Base-by-base conservation (phyloP, 768 basidiomycete genomes). In the Leccinum variicolor region DNA sequence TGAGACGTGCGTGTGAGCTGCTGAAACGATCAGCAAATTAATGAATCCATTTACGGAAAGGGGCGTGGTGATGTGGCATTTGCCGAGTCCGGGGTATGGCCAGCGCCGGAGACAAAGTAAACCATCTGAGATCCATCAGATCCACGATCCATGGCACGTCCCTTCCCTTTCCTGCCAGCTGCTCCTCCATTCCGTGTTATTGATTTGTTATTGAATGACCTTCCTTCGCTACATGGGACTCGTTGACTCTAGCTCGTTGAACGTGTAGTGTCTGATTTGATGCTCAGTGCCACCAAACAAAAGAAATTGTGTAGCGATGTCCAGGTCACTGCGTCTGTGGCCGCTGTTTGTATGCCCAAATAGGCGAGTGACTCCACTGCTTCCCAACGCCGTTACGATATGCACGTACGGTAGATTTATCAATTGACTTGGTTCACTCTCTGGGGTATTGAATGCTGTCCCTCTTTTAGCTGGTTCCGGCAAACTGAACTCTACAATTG, bases 31-130 rank as follows among this genome's bases (percentile, higher is more conserved):
- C 56, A 45, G 9, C 26, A 46, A n/a, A 52, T 29, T 43, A 48
- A 57, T 58, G 48, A 33, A 6, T 21, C 7, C 11, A 36, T 36
- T 53, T 53, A 53, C 26, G 54, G 23, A 45, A 28, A 19, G 25
- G 25, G 46, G 53, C 41, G 61, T 54, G 55, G 54, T 36, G 46
- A 26, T 17, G 29, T 62, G 72, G 71, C 28, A 68, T 34, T 65
- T 56, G 8, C 72, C 72, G 72, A 36, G 50, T 68, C 60, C 71
- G 71, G 71, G 71, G 70, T 47, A 61, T 68, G 54, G 50, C 55
- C 68, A 70, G 66, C 65, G 60, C 71, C 71, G 71, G 70, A 67
- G 50, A 63, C 67, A 72, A 62, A 64, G 48, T 21, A 63, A 68
- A 64, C 59, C 64, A 72, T 72, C 71, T 72, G 6, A 72, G 69